Evolutionary conservation across 108 stramenopile genomes (phyloP), one percentile per base, ranked within the genome.

Genomic region (Conticribra weissflogii): DNA sequence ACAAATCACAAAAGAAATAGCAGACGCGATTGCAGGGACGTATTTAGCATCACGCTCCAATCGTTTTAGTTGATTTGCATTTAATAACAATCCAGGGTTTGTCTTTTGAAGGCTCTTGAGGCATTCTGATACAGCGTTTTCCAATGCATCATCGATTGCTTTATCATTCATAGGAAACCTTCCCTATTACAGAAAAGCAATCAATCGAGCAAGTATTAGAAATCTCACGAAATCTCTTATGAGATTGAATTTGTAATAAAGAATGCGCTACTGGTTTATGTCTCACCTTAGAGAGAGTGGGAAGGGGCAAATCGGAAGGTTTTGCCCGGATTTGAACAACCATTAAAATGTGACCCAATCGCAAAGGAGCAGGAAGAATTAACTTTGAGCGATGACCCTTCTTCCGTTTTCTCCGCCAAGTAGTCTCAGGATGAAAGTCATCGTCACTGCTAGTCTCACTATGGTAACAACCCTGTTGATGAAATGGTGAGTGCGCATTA

Each of bases 231-330:
- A 64, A 32, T 21, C 41, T 32, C 17, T 22, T 19, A 17, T 19
- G 63, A 68, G 48, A 59, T 19, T 12, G 12, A 41, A 5, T 44
- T 45, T 8, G 12, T 31, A 45, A 25, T n/a, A n/a, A n/a, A n/a
- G n/a, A n/a, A n/a, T n/a, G n/a, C n/a, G n/a, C n/a, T n/a, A n/a
- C n/a, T n/a, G n/a, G n/a, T n/a, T n/a, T n/a, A 60, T 48, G 21
- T 30, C 76, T 31, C 61, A 81, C 85, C 73, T 94, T 95, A 9
- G 88, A 91, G 8, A 95, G 72, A 14, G 93, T 89, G 33, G 93
- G 93, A 52, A 95, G 85, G 31, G 90, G 90, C 53, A 95, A 71
- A 16, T 64, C 58, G 33, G 88, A 77, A 54, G 89, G 90, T 34
- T 87, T 74, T 18, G 91, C 93, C 53, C 69, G 68, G 53, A 95